A percentile compares a stretch with the other conserved stretches of the same genome.
Conservation (phyloP, 768 basidiomycete genomes). For the Lentinula detonsa region DNA sequence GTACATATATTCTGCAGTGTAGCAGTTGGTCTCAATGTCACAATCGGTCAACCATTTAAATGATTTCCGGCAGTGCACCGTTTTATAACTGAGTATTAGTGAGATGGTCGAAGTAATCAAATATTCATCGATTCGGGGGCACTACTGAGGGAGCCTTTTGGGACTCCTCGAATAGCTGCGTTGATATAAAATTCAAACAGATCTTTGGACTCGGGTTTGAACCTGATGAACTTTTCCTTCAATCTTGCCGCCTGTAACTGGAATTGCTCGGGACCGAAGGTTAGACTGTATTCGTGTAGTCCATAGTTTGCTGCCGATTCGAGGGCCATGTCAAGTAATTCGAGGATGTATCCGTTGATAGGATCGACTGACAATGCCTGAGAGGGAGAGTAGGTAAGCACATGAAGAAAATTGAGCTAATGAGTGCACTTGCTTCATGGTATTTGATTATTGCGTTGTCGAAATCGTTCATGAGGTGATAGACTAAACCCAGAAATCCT, state of each 20-base stretch:
- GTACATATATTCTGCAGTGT: neutral
- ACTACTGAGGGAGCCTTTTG: neutral
- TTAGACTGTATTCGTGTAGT: neutral
- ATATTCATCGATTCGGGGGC: neutral
- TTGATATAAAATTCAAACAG: slow-evolving; percentile 1
- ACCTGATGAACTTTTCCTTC: slow-evolving; percentile 1
- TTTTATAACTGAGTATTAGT: too few species aligned
- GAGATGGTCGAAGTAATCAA: neutral
- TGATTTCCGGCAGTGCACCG: too few species aligned
- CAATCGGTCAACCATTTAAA: too few species aligned
- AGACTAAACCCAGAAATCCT: slow-evolving; percentile 84
- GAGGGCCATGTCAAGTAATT: slow-evolving; percentile 76
- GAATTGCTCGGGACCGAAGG: neutral
- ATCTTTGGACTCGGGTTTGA: slow-evolving; percentile 2
- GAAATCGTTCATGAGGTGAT: slow-evolving; percentile 66
- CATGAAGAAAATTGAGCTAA: neutral
- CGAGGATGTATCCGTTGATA: slow-evolving; percentile 74
- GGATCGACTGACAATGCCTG: slow-evolving; percentile 79
- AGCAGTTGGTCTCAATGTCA: neutral
- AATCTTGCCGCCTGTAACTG: neutral
- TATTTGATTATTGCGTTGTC: slow-evolving; percentile 86
- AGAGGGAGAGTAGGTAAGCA: neutral
- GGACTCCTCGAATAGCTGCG: neutral
- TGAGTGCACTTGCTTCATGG: slow-evolving; percentile 64
- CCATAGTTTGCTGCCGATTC: slow-evolving; percentile 27